Base-by-base conservation (phyloP, 352 stramenopile species). In the Phytopythium delawarense region DNA sequence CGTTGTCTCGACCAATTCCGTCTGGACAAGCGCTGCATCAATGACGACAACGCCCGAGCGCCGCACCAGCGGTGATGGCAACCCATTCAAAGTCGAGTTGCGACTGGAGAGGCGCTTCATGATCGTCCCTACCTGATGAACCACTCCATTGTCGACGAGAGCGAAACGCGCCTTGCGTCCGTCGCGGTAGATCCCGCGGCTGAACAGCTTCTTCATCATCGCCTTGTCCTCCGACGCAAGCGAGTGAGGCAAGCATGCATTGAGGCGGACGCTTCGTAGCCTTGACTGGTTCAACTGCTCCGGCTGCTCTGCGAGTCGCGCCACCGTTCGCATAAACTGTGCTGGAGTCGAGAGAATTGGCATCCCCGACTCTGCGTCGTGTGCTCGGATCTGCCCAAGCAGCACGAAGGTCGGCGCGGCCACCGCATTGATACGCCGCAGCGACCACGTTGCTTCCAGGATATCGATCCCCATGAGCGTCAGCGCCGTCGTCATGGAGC, bases 401-500 rank as follows among this genome's bases (percentile, higher is more conserved):
- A 54, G 25, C 25, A 9, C 21, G 20, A 35, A 12, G 4, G 30
- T 28, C 18, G 32, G 32, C 30, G 25, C 34, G 1, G 7, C 20
- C 2, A 15, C 16, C 11, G 20, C 30, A 0, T 18, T 25, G 30
- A 57, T 40, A 4, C 34, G 51, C 28, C 28, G 15, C 16, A 73
- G 57, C 3, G 42, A 51, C 9, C 63, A 40, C 0, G 48, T 21
- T 7, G 57, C 68, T 11, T 62, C 62, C 21, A 76, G 7, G 16
- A 61, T 53, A 32, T 74, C 65, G 35, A 72, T 55, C 1, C 37
- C 34, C 13, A 74, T 75, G 23, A 75, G 64, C 3, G 63, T 18
- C 3, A 55, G 30, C 5, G 66, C 74, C 0, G 66, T 68, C 11
- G 59, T 23, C 20, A 35, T 60, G 0, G 68, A 74, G 54, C 69